These are phyloP conservation scores for Poteriospumella lacustris DNA, from an alignment of 108 stramenopile species.

Conservation along the genomic window DNA sequence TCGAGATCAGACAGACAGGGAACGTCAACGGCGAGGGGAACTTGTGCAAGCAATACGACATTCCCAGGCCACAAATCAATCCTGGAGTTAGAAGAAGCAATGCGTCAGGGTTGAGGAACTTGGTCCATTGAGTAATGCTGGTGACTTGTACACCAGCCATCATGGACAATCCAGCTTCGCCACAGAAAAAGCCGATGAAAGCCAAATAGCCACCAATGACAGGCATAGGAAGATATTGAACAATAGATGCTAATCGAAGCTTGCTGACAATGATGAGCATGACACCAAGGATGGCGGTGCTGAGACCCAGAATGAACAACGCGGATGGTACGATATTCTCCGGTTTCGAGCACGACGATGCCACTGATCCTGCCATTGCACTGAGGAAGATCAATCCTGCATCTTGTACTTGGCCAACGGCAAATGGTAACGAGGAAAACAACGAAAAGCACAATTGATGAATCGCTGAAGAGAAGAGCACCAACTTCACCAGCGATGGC, in stretches of 20 bases:
- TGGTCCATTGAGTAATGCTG: constrained; percentile 59
- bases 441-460: constrained; percentile 5
- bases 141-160: constrained; percentile 60
- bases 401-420: constrained; percentile 54
- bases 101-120: constrained; percentile 53
- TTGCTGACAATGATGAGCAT: constrained; percentile 73
- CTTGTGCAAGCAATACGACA: constrained; percentile 64
- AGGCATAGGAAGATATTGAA: constrained; percentile 83
- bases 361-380: constrained; percentile 62
- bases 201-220: constrained; percentile 96
- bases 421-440: not conserved
- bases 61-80: constrained; percentile 63
- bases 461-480: not conserved
- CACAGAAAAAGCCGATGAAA: constrained; percentile 94
- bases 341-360: not conserved
- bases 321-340: not conserved
- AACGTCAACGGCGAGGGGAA: constrained; percentile 61
- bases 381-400: constrained; percentile 92
- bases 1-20: constrained; percentile 65
- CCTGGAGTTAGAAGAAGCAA: constrained; percentile 69
- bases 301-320: not conserved
- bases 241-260: constrained; percentile 71
- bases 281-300: constrained; percentile 21
- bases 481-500: constrained; percentile 61
- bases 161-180: constrained; percentile 74